Evolutionary conservation across 1,139 yeast species (phyloP).

Genomic region (Scheffersomyces insectosa): DNA sequence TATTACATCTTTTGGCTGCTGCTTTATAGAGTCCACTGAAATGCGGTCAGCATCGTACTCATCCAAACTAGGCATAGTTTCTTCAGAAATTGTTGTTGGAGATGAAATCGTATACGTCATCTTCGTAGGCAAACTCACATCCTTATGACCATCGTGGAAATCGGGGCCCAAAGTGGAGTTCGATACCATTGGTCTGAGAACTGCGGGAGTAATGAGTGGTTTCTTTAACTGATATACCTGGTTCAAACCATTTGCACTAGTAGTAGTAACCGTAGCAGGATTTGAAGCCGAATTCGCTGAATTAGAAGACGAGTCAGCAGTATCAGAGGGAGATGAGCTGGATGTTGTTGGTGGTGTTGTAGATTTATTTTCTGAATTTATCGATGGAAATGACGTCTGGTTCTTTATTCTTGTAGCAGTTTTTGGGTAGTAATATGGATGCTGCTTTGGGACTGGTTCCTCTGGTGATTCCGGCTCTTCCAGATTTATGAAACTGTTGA

Average conservation of each 20-base stretch:
- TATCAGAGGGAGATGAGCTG: not conserved
- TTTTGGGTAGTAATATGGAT: conserved; percentile 4
- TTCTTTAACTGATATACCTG: conserved; percentile 40
- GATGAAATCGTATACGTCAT: conserved; percentile 3
- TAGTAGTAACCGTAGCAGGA: too few species aligned
- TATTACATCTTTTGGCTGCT: not conserved
- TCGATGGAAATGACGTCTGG: conserved; percentile 1
- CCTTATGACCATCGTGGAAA: not conserved
- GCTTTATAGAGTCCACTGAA: not conserved
- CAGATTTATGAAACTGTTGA: conserved; percentile 6
- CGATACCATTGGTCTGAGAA: conserved; percentile 32
- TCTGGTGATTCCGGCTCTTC: not conserved
- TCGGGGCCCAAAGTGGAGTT: not conserved
- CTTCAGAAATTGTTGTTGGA: not conserved
- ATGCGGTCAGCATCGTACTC: not conserved
- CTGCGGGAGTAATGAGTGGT: conserved; percentile 46
- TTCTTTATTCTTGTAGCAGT: conserved; percentile 5
- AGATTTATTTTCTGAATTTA: not conserved
- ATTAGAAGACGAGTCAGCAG: not conserved
- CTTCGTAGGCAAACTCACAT: not conserved
- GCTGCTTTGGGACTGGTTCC: not conserved
- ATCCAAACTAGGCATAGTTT: not conserved
- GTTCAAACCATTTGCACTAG: conserved; percentile 11
- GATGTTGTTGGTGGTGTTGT: not conserved
- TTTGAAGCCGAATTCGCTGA: not conserved